Conservation (phyloP, 306 rosid species). For the Begonia masoniana region DNA sequence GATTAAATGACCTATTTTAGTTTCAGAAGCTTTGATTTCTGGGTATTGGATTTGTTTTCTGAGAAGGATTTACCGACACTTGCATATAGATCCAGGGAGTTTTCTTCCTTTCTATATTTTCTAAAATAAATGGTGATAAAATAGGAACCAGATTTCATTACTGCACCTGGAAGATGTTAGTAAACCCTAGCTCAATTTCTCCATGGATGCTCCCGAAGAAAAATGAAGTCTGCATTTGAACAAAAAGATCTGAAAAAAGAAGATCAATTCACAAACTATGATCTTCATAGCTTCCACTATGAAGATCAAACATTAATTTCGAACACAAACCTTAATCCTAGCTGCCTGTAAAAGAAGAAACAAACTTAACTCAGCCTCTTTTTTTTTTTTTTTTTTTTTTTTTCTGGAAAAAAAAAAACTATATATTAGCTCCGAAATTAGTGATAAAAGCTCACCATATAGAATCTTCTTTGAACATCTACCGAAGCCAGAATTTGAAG, state of each 20-base stretch:
- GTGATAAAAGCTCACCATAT: constrained; percentile 2
- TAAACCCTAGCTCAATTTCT: constrained; percentile 11
- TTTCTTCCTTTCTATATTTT: too few species aligned
- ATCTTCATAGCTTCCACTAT: too few species aligned
- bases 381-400: too few species aligned
- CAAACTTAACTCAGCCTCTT: background rate
- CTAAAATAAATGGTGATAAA: too few species aligned
- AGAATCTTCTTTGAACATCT: constrained; percentile 5
- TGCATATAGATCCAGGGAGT: too few species aligned
- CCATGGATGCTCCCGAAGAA: constrained; percentile 10
- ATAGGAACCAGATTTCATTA: too few species aligned
- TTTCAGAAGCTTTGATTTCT: background rate
- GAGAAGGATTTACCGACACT: background rate
- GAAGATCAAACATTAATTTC: too few species aligned
- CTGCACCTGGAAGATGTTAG: background rate
- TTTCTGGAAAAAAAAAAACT: too few species aligned
- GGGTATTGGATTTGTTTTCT: background rate
- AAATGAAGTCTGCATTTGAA: constrained; percentile 2
- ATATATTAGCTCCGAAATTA: too few species aligned
- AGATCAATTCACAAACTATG: too few species aligned
- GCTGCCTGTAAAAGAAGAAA: constrained; percentile 4
- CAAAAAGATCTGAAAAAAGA: too few species aligned
- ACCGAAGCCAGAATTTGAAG: constrained; percentile 7
- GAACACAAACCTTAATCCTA: constrained; percentile 5
- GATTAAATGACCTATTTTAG: background rate